Evolutionary conservation across 768 basidiomycete species (phyloP), one percentile per base, ranked within the genome.

Genomic region (Sistotremastrum suecicum): DNA sequence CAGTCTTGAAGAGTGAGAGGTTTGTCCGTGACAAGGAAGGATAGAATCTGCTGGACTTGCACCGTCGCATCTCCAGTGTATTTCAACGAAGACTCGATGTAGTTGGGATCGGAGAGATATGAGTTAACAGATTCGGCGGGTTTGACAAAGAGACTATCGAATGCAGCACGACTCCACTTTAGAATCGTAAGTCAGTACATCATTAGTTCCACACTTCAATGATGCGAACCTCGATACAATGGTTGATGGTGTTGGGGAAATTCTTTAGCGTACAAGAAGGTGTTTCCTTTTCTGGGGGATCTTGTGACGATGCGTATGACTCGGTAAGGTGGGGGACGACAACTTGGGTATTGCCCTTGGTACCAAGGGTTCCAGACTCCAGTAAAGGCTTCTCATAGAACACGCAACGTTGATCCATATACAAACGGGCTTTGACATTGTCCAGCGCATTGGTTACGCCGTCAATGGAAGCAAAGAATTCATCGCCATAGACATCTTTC

Each of bases 231-330:
- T 97, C 90, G 49, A 99, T 99, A 5, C 91, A 95, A 65, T 99
- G 95, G 53, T 88, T 83, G 55, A 98, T 98, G 29, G 84, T 83
- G 60, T 99, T 92, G 7, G 95, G 95, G 75, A 98, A 99, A 65
- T 88, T 97, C 69, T 97, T 98, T 61, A 98, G 83, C 1, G 95
- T 99, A 63, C 95, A 99, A 29, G 86, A 87, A 28, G 95, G 86
- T 1, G 91, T 81, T 58, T 92, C 84, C 64, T 95, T 98, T 67
- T 99, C 95, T 6, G 95, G 95, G 39, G 95, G 95, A 60, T 99
- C 95, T 64, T 98, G 95, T 9, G 92, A 97, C 6, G 91, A 94
- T 9, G 86, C 82, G 62, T 99, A 99, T 11, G 89, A 94, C 63
- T 99, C 95, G 9, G 94, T 95, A 37, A 97, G 53, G 61, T 95